Conservation (phyloP, 345 rosid genomes). For the Eucalyptus virginea region DNA sequence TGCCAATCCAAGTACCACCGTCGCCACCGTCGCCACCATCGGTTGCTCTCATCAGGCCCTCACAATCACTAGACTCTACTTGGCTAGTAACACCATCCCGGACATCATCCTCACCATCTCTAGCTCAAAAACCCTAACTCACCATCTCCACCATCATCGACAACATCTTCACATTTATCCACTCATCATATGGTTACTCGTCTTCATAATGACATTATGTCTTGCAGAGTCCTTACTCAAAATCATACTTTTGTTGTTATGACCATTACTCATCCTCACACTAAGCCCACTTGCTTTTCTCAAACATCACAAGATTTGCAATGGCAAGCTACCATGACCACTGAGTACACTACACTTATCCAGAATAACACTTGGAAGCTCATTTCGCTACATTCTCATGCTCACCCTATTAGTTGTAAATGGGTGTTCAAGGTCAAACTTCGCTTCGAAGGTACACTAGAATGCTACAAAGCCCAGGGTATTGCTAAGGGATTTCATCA, state of each 20-base stretch:
- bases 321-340: background rate
- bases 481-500: background rate
- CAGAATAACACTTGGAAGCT: background rate
- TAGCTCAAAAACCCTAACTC: background rate
- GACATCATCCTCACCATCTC: background rate
- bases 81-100: background rate
- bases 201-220: background rate
- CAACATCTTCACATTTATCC: background rate
- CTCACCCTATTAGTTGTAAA: background rate
- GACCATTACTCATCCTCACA: background rate
- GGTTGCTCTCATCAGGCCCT: background rate
- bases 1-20: background rate
- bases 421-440: background rate
- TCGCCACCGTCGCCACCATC: too few relatives aligned
- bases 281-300: background rate
- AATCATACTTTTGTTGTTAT: background rate
- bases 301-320: background rate
- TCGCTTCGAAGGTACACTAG: background rate
- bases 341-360: background rate
- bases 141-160: background rate
- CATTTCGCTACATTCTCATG: background rate
- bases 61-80: background rate
- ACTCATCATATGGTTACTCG: background rate
- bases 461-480: background rate
- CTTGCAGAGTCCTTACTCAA: background rate